Evolutionary conservation across 2,329 filamentous ascomycete genomes (phyloP).

Genomic region (Esteya vermicola): DNA sequence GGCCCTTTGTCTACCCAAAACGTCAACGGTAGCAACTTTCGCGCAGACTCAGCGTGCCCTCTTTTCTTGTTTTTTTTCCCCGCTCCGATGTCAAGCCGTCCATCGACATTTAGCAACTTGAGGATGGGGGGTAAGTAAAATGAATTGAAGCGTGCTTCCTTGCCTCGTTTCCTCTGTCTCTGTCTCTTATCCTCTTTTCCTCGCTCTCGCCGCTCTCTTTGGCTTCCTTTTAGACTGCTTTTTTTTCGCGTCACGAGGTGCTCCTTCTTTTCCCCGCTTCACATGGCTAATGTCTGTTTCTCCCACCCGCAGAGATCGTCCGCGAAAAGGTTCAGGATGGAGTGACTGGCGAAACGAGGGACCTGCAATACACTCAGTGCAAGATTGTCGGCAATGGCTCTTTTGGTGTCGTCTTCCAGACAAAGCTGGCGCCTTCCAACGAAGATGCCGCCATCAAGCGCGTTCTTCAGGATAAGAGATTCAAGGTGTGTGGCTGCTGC

Average conservation of each 20-base stretch:
- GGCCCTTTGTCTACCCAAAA: constrained; percentile 7
- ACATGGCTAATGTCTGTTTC: constrained; percentile 9
- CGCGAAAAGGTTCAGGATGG: constrained; percentile 99
- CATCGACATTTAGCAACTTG: constrained; percentile 72
- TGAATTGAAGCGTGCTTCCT: too few relatives aligned
- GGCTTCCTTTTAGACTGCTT: background rate
- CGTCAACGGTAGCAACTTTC: constrained; percentile 14
- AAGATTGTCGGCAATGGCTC: constrained; percentile 99
- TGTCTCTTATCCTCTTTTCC: too few relatives aligned
- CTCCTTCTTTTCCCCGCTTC: too few relatives aligned
- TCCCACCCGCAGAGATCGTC: constrained; percentile 60
- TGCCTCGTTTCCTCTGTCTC: too few relatives aligned
- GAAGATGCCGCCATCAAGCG: constrained; percentile 99
- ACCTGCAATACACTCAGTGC: constrained; percentile 97
- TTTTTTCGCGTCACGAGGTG: too few relatives aligned
- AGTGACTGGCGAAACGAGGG: constrained; percentile 87
- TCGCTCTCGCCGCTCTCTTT: too few relatives aligned
- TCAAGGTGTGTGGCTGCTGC: constrained; percentile 60
- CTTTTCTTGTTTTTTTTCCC: background rate
- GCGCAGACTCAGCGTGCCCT: too few relatives aligned
- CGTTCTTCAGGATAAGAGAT: constrained; percentile 96
- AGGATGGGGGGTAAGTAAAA: constrained; percentile 85
- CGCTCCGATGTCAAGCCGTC: constrained; percentile 68
- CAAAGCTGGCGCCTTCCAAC: constrained; percentile 91
- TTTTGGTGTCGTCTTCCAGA: constrained; percentile 98